Base-by-base conservation (phyloP, 2,329 filamentous ascomycete genomes). In the Diaporthe longicolla region DNA sequence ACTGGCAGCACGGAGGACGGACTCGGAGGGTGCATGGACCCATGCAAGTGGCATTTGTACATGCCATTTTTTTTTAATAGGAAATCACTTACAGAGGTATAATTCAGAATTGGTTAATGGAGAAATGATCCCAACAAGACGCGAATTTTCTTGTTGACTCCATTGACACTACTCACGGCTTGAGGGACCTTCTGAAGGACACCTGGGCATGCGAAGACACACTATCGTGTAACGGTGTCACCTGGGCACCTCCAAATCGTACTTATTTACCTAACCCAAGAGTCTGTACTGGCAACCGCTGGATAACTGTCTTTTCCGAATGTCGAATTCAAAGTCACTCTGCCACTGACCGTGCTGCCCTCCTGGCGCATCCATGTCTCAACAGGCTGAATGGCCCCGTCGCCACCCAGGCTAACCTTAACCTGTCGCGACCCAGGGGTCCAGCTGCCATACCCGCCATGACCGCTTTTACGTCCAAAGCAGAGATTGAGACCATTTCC, bases 361-460 rank as follows among this genome's bases (percentile, higher is more conserved):
- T 66, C 61, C 61, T 66, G 61, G 13, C 61, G 61, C 61, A 66
- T 66, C 61, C 61, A 66, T 17, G 61, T 66, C 43, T 66, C 61
- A 1, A 66, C 61, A 21, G 61, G 61, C 61, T 66, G 43, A 29
- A 66, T 15, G 13, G 45, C 43, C 10, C 61, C 61, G 11, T 66
- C 26, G 11, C 45, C 45, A 2, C 29, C 61, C 13, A 88, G 82
- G 1, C 85, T 82, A 0, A 92, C 77, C 3, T 85, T 77, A 17
- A 93, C 82, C 77, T 92, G 88, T 1, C 91, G 84, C 4, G 87
- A 86, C 1, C 92, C 92, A 0, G 92, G 87, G 8, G 88, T 87
- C 89, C 89, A 93, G 57, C 85, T 84, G 0, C 91, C 90, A 77
- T 94, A 94, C 0, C 93, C 92, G 0, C 92, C 93, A 72, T 94